Evolutionary conservation across 1,284 basidiomycete genomes (phyloP), one percentile per base, ranked within the genome.

Genomic region (Sanghuangporus baumii): DNA sequence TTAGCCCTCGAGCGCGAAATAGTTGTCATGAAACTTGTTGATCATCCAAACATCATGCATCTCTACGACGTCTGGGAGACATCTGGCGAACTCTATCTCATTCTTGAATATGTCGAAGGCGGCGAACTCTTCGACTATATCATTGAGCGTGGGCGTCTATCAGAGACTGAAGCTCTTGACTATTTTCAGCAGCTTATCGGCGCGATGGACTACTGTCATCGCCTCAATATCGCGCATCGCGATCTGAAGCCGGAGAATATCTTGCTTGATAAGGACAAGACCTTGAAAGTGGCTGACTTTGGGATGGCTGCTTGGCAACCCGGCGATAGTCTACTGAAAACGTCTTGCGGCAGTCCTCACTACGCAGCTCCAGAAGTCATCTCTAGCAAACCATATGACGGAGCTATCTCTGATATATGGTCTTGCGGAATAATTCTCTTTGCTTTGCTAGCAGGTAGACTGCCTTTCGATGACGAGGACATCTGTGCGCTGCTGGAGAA

Each of bases 201-300:
- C 60, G 96, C 94, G 12, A 87, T 99, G 66, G 89, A 96, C 74
- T 98, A 99, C 75, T 97, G 95, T 71, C 97, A 99, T 74, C 86
- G 87, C 23, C 96, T 97, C 81, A 96, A 96, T 73, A 95, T 99
- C 71, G 95, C 93, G 62, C 97, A 99, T 73, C 90, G 97, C 48
- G 97, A 99, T 75, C 81, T 99, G 65, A 99, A 99, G 71, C 96
- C 95, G 0, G 97, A 99, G 74, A 99, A 99, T 73, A 79, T 98
- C 54, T 81, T 98, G 55, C 84, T 97, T 60, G 94, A 96, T 76
- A 79, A 83, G 57, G 77, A 91, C 69, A 85, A 84, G 70, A 96
- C 95, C 71, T 89, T 98, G 83, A 99, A 98, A 76, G 89, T 99
- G 36, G 96, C 95, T 2, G 97, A 99, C 77, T 99, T 99, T 75